phyloP scores from a whole-genome alignment of 2,329 filamentous ascomycete species.

The Arthrobotrys pseudoclavata region DNA sequence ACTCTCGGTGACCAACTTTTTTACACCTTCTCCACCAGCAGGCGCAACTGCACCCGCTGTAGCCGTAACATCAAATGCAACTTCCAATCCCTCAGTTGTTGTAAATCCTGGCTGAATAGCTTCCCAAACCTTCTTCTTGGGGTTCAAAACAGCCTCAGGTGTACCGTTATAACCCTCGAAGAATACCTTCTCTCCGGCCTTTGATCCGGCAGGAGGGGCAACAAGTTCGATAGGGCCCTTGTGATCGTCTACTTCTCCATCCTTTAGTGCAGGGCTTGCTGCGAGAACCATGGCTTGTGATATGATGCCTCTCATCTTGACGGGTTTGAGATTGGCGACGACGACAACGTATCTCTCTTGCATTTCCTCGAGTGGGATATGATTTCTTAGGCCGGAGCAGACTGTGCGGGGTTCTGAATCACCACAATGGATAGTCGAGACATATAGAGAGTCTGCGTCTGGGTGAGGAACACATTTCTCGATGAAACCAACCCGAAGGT shows the following conservation, averaged over 20 bases:
- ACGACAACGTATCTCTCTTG: conserved; percentile 94
- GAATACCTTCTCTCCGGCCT: conserved; percentile 87
- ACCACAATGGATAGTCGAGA: conserved; percentile 94
- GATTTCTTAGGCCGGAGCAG: conserved; percentile 94
- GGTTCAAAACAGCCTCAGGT: conserved; percentile 93
- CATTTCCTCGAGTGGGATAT: conserved; percentile 94
- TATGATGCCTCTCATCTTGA: conserved; percentile 95
- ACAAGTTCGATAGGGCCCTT: conserved; percentile 95
- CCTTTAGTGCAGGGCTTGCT: conserved; percentile 84
- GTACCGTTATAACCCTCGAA: conserved; percentile 96
- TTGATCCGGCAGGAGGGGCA: conserved; percentile 80
- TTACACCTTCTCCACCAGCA: conserved; percentile 70
- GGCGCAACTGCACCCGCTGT: conserved; percentile 74
- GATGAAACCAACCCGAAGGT: conserved; percentile 96
- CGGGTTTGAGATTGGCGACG: conserved; percentile 97
- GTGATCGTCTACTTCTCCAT: conserved; percentile 81
- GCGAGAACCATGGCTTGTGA: conserved; percentile 92
- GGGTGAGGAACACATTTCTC: conserved; percentile 96
- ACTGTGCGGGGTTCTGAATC: conserved; percentile 91
- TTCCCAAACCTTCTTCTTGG: conserved; percentile 99
- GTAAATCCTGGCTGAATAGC: conserved; percentile 95
- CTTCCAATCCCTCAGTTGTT: conserved; percentile 83
- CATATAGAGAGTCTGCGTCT: conserved; percentile 94
- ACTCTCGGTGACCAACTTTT: conserved; percentile 78
- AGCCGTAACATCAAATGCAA: conserved; percentile 84